Conservation (phyloP, 2,329 filamentous ascomycete species). For the Myriosclerotinia scirpicola region DNA sequence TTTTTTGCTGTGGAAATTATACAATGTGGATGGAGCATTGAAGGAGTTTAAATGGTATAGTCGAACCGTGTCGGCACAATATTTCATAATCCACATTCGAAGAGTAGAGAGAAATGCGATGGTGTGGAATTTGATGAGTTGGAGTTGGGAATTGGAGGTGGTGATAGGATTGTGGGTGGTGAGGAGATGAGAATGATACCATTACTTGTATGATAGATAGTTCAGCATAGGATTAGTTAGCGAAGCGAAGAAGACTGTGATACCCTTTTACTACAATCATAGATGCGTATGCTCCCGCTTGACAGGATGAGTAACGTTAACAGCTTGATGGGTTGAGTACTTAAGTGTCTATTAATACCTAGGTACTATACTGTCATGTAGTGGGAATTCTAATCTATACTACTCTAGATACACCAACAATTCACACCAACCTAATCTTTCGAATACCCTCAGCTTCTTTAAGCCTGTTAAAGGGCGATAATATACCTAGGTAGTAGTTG, state of each 20-base stretch:
- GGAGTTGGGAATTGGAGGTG: not conserved
- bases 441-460: too few relatives aligned
- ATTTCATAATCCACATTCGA: constrained; percentile 16
- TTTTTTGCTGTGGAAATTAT: constrained; percentile 13
- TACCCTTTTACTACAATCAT: constrained; percentile 20
- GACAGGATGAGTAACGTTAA: not conserved
- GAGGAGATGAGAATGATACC: constrained; percentile 21
- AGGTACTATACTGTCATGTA: not conserved
- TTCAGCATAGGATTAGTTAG: constrained; percentile 20
- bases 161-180: not conserved
- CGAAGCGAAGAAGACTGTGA: constrained; percentile 20
- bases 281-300: not conserved
- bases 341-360: not conserved
- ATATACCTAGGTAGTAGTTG: too few relatives aligned
- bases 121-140: not conserved
- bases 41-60: constrained; percentile 15
- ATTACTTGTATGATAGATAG: constrained; percentile 25
- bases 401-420: too few relatives aligned
- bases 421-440: too few relatives aligned
- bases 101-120: constrained; percentile 8
- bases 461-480: too few relatives aligned
- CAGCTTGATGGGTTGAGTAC: not conserved
- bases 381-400: too few relatives aligned
- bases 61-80: constrained; percentile 16
- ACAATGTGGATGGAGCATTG: constrained; percentile 16